These are phyloP conservation scores for Gleditsia sinensis DNA, from an alignment of 306 rosid genomes.

Conservation along the genomic window DNA sequence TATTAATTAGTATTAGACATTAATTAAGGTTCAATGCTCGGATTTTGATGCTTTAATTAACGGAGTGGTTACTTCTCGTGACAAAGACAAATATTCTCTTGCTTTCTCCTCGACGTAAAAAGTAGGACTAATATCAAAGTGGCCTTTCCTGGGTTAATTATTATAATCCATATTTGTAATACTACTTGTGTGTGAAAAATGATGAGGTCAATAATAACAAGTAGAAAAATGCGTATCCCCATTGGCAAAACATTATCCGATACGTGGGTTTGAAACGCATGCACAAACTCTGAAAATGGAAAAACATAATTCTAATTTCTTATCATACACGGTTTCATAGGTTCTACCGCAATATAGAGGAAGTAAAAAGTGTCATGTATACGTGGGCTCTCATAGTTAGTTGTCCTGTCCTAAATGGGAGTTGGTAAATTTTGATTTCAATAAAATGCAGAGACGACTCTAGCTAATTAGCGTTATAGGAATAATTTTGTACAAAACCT, in stretches of 20 bases:
- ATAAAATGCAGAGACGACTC: not conserved
- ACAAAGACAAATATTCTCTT: not conserved
- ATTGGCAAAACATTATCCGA: not conserved
- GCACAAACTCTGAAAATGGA: not conserved
- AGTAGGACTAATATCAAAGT: not conserved
- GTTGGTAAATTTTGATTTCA: not conserved
- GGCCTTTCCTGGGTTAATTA: too few relatives aligned
- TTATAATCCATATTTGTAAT: too few relatives aligned
- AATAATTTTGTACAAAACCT: not conserved
- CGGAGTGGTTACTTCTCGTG: conserved; percentile 3
- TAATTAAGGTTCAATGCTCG: not conserved
- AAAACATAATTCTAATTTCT: not conserved
- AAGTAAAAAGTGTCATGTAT: not conserved
- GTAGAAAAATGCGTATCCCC: not conserved
- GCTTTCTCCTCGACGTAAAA: too few relatives aligned
- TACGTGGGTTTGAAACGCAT: not conserved
- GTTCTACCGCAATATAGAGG: not conserved
- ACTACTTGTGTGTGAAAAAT: not conserved
- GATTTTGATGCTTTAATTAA: conserved; percentile 36
- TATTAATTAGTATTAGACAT: too few relatives aligned
- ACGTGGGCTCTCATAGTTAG: not conserved
- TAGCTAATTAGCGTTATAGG: not conserved
- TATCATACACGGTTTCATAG: not conserved
- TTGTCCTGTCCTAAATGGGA: conserved; percentile 10
- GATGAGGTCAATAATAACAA: not conserved